phyloP scores from a whole-genome alignment of 768 basidiomycete genomes.

The Suillus occidentalis region DNA sequence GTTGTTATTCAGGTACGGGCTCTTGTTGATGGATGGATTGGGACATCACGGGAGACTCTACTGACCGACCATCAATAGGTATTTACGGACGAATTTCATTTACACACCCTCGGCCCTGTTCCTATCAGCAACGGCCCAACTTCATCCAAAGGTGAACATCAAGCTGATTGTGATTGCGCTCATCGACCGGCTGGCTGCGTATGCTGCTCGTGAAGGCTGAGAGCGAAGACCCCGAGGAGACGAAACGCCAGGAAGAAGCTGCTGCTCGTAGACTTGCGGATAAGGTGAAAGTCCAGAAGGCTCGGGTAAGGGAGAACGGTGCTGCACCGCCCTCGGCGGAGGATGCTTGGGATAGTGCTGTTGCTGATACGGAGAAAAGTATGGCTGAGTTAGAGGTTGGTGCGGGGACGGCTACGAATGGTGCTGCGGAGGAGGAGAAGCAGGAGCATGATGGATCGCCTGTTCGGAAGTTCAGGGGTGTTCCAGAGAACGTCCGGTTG shows the following conservation, averaged over 20 bases:
- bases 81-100: slow-evolving; percentile 97
- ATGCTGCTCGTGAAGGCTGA: slow-evolving; percentile 98
- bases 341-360: slow-evolving; percentile 27
- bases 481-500: slow-evolving; percentile 91
- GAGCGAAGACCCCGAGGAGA: slow-evolving; percentile 93
- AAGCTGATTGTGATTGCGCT: slow-evolving; percentile 97
- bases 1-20: slow-evolving; percentile 88
- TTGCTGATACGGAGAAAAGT: slow-evolving; percentile 23
- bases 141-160: slow-evolving; percentile 98
- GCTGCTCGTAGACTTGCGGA: slow-evolving; percentile 87
- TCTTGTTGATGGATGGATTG: neutral
- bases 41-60: neutral
- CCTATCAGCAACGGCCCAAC: slow-evolving; percentile 91
- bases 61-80: slow-evolving; percentile 52
- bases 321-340: slow-evolving; percentile 25
- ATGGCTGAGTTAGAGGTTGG: slow-evolving; percentile 4
- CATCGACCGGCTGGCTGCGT: slow-evolving; percentile 93
- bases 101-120: slow-evolving; percentile 95
- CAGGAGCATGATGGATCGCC: slow-evolving; percentile 56
- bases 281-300: slow-evolving; percentile 75
- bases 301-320: slow-evolving; percentile 53
- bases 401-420: slow-evolving; percentile 16
- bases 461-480: slow-evolving; percentile 87
- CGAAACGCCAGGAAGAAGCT: slow-evolving; percentile 89
- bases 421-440: slow-evolving; percentile 24